Evolutionary conservation across 768 basidiomycete species (phyloP).

Genomic region (Candolleomyces efflorescens): DNA sequence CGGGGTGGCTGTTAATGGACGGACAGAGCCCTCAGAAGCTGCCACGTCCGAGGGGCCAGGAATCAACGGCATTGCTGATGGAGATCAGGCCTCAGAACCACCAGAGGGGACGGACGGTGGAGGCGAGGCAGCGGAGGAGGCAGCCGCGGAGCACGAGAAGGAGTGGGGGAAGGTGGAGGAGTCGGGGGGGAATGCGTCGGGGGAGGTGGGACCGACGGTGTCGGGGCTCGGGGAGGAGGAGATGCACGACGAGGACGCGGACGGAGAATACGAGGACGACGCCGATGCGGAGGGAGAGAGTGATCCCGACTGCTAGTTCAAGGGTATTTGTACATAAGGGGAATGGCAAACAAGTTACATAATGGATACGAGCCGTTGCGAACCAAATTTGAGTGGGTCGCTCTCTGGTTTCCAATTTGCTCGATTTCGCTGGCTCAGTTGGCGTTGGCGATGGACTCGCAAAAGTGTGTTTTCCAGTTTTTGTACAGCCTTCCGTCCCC

Average conservation of each 20-base stretch:
- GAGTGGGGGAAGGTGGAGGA: slow-evolving; percentile 15
- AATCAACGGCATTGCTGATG: slow-evolving; percentile 4
- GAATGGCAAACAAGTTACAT: slow-evolving; percentile 5
- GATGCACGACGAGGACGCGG: slow-evolving; percentile 40
- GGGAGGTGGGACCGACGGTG: slow-evolving; percentile 24
- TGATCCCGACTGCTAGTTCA: slow-evolving; percentile 11
- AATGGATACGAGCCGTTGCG: slow-evolving; percentile 8
- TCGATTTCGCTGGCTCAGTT: slow-evolving; percentile 18
- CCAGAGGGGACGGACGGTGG: too few species aligned
- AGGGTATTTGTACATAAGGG: not conserved
- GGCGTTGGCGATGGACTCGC: slow-evolving; percentile 11
- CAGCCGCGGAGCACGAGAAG: not conserved
- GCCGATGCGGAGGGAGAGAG: slow-evolving; percentile 27
- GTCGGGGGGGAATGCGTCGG: slow-evolving; percentile 28
- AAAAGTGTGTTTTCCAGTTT: slow-evolving; percentile 14
- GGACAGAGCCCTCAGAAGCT: slow-evolving; percentile 1
- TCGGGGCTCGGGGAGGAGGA: slow-evolving; percentile 19
- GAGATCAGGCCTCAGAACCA: too few species aligned
- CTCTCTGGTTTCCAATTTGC: slow-evolving; percentile 9
- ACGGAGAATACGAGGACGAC: slow-evolving; percentile 31
- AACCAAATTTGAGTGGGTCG: slow-evolving; percentile 7
- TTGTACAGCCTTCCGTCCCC: not conserved
- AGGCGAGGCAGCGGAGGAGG: too few species aligned
- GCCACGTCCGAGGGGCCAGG: slow-evolving; percentile 3
- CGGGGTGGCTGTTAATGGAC: not conserved